Evolutionary conservation across 1,139 yeast species (phyloP), one percentile per base, ranked within the genome.

Genomic region (Zhuliangozyma parablackwelliae): DNA sequence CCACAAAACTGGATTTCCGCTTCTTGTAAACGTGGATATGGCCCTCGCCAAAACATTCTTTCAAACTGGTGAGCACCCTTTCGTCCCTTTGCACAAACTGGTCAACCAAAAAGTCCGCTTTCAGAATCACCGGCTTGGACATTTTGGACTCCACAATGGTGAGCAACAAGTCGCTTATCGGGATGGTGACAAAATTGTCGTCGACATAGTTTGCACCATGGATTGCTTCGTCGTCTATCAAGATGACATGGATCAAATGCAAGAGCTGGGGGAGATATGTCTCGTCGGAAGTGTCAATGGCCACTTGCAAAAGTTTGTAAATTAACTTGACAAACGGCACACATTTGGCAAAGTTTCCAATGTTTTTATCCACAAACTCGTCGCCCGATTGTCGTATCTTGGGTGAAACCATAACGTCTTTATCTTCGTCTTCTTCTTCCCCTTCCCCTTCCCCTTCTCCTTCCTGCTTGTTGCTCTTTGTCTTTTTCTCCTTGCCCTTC

Each of bases 221-320:
- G 2, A 67, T 45, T 2, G 52, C 40, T 42, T 73, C 80, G 42
- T 75, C 77, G 53, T 83, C 88, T 16, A 70, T 43, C 23, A 83
- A 53, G 5, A 80, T 65, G 3, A 84, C 90, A 60, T 83, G 88
- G 2, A 82, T 45, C 39, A 83, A 65, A 49, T 83, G 92, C 31
- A 84, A 65, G n/a, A 80, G 52, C 35, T 77, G 80, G 10, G 78
- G 75, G 32, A 82, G 56, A 48, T 63, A 81, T 0, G 76, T 62
- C 34, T 76, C 79, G 37, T 75, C 74, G n/a, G 71, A 69, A 1
- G 63, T 51, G 35, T 69, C 69, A 26, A 80, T 60, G 0, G 84
- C 69, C 28, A 68, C 66, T 39, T 74, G 76, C 11, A 83, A 57
- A 16, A 78, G 56, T 48, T 80, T 81, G 47, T 75, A 78, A 8